These are phyloP conservation scores for Arthrobotrys sinensis DNA, from an alignment of 2,329 filamentous ascomycete species.

Conservation along the genomic window DNA sequence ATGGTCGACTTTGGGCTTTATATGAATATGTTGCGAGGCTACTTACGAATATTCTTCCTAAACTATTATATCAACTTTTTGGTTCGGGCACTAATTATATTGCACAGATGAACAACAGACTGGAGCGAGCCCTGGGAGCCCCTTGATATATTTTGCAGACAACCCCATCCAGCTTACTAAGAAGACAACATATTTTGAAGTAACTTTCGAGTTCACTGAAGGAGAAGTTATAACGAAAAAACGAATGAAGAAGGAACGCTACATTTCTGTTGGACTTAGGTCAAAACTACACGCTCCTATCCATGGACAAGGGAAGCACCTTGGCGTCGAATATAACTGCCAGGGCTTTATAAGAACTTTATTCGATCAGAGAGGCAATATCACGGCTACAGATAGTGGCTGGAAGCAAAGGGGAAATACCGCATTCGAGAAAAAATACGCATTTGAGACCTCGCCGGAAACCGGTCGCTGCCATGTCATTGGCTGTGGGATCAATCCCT, in stretches of 20 bases:
- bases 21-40: too few relatives aligned
- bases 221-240: background rate
- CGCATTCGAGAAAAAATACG: too few relatives aligned
- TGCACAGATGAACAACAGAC: too few relatives aligned
- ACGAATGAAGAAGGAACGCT: background rate
- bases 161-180: background rate
- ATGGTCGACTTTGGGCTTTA: too few relatives aligned
- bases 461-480: background rate
- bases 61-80: too few relatives aligned
- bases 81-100: too few relatives aligned
- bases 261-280: conserved; percentile 16
- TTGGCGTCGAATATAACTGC: conserved; percentile 14
- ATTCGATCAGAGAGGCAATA: background rate
- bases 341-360: background rate
- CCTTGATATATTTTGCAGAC: background rate
- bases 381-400: background rate
- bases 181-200: conserved; percentile 36
- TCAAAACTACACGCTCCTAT: background rate
- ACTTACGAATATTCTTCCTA: too few relatives aligned
- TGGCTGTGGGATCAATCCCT: conserved; percentile 31
- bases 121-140: background rate
- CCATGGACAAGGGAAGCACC: background rate
- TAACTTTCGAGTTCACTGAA: background rate
- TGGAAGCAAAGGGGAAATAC: background rate
- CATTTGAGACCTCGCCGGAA: too few relatives aligned